Conservation (phyloP, 116 monocot genomes). For the Iris pallida region DNA sequence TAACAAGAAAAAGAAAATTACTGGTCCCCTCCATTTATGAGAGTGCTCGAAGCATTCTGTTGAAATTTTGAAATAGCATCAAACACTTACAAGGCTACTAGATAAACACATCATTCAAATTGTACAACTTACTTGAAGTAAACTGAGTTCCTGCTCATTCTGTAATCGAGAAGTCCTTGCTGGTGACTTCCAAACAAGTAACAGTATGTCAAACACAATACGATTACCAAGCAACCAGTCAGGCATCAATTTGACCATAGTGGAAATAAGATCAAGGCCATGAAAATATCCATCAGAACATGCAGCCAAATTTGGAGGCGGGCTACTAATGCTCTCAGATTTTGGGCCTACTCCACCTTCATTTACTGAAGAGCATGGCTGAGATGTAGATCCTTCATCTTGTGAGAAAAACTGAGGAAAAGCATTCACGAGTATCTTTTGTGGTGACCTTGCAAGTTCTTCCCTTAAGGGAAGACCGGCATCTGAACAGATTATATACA, state of each 20-base stretch:
- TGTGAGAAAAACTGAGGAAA: conserved; percentile 67
- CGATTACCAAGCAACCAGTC: conserved; percentile 86
- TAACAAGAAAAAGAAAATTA: too few species aligned
- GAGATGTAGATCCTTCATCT: conserved; percentile 35
- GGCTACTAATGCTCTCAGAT: conserved; percentile 35
- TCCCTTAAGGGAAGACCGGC: conserved; percentile 80
- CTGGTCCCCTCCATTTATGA: too few species aligned
- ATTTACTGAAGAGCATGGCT: conserved; percentile 41
- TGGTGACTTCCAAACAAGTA: conserved; percentile 90
- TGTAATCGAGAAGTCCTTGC: conserved; percentile 75
- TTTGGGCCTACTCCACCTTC: conserved; percentile 32
- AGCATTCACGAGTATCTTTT: conserved; percentile 80
- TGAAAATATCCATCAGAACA: conserved; percentile 86
- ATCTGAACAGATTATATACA: conserved; percentile 91
- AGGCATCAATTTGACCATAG: conserved; percentile 92
- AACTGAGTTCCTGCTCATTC: conserved; percentile 84
- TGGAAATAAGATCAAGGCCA: conserved; percentile 74
- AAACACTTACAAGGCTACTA: too few species aligned
- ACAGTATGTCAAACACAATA: conserved; percentile 73
- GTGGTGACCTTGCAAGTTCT: conserved; percentile 84
- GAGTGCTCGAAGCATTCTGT: too few species aligned
- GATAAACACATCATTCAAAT: neutral
- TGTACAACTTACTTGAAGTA: conserved; percentile 58
- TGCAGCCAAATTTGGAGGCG: conserved; percentile 26
- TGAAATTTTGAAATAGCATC: too few species aligned